These are phyloP conservation scores for Chlorella ohadii DNA, from an alignment of 139 green algal genomes.

Conservation along the genomic window DNA sequence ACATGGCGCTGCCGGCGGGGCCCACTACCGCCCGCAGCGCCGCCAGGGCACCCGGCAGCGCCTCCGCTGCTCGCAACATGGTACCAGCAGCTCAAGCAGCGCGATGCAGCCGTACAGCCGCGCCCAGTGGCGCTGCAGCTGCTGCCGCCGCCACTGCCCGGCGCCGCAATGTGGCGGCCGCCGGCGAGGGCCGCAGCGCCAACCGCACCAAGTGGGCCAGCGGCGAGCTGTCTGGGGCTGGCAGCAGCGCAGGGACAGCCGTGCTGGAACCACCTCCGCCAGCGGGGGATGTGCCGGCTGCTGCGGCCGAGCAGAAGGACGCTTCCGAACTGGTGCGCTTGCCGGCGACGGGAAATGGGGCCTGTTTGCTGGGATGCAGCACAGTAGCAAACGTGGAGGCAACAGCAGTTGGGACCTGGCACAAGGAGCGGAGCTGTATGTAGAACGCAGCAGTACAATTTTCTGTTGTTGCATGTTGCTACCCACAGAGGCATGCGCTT, in stretches of 20 bases:
- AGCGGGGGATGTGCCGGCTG: neutral
- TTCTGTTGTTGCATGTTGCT: too few relatives aligned
- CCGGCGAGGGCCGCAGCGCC: constrained; percentile 68
- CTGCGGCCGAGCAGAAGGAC: constrained; percentile 16
- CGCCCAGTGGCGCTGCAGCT: neutral
- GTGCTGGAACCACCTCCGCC: neutral
- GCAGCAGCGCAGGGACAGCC: neutral
- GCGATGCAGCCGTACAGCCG: neutral
- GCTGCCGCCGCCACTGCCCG: neutral
- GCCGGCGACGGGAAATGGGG: too few relatives aligned
- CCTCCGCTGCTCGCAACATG: too few relatives aligned
- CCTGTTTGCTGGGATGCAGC: too few relatives aligned
- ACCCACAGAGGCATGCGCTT: too few relatives aligned
- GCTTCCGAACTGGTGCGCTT: constrained; percentile 28
- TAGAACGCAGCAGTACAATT: too few relatives aligned
- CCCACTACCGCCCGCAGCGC: neutral
- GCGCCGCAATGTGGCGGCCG: constrained; percentile 10
- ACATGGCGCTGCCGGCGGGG: neutral
- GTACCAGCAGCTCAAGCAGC: neutral
- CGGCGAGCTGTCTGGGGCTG: neutral
- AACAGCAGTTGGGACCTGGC: too few relatives aligned
- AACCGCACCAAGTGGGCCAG: constrained; percentile 74
- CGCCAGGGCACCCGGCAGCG: neutral
- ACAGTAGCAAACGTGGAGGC: too few relatives aligned
- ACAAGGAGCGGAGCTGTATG: too few relatives aligned